Percentiles rank a stretch among this genome's conserved stretches.
phyloP scores from a whole-genome alignment of 768 basidiomycete species.

The Boletellus ananiceps region DNA sequence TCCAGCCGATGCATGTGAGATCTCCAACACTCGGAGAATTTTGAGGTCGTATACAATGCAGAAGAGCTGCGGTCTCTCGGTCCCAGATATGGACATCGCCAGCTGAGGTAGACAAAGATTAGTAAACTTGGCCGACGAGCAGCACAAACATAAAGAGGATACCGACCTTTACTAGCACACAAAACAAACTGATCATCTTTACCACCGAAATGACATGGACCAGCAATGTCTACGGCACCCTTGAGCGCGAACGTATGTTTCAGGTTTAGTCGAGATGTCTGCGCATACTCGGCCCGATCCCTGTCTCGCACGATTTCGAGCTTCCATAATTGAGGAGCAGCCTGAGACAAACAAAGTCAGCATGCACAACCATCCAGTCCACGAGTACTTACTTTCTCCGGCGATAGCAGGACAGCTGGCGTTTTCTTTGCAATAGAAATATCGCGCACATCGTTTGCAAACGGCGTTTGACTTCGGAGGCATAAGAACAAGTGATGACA shows the following conservation, averaged over 20 bases:
- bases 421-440: conserved; percentile 44
- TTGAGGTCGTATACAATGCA: conserved; percentile 66
- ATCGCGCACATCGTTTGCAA: conserved; percentile 52
- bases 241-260: conserved; percentile 77
- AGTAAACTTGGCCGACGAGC: not conserved
- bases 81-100: conserved; percentile 89
- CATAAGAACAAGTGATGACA: conserved; percentile 8
- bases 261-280: conserved; percentile 31
- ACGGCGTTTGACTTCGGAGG: conserved; percentile 45
- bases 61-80: conserved; percentile 65
- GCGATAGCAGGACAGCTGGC: conserved; percentile 39
- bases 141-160: not conserved
- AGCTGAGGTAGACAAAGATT: conserved; percentile 37
- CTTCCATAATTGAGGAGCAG: conserved; percentile 77
- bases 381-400: conserved; percentile 22
- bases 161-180: conserved; percentile 68
- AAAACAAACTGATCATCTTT: conserved; percentile 74
- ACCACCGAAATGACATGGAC: conserved; percentile 80
- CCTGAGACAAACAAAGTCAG: conserved; percentile 35
- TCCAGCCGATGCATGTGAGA: conserved; percentile 80
- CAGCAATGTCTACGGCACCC: conserved; percentile 64
- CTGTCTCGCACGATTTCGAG: conserved; percentile 57
- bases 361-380: conserved; percentile 7
- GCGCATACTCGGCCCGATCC: conserved; percentile 33
- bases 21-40: conserved; percentile 49